phyloP scores from a whole-genome alignment of 164 flowering plant species.

The Platanus orientalis region DNA sequence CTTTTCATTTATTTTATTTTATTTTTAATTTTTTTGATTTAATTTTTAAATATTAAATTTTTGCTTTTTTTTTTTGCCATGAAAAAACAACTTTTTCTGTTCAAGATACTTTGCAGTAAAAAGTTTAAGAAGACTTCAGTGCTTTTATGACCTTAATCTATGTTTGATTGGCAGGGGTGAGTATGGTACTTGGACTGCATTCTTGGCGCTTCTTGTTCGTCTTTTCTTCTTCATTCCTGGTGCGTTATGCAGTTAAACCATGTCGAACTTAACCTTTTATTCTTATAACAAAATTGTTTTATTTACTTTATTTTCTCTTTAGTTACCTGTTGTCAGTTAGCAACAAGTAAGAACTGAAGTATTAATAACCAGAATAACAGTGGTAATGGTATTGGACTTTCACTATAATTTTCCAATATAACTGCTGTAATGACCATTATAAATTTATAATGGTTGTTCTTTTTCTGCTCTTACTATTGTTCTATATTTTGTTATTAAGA shows the following conservation, averaged over 20 bases:
- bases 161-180: constrained; percentile 57
- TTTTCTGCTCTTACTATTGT: no score
- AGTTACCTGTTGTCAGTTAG: background rate
- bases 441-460: no score
- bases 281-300: background rate
- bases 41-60: no score
- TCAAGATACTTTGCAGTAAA: background rate
- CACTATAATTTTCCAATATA: background rate
- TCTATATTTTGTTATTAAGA: no score
- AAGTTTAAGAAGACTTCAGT: no score
- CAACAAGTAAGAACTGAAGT: background rate
- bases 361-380: background rate
- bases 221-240: constrained; percentile 84
- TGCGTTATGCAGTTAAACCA: constrained; percentile 22
- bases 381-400: background rate
- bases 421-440: no score
- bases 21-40: no score
- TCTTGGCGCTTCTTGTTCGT: constrained; percentile 74
- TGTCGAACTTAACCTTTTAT: background rate
- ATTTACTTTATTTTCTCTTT: background rate
- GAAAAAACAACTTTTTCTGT: background rate
- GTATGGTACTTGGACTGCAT: constrained; percentile 84
- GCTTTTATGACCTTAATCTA: background rate
- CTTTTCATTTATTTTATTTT: background rate
- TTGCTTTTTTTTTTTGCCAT: no score